These are phyloP conservation scores for Nicotiana attenuata DNA, from an alignment of 257 asterid genomes.

Conservation along the genomic window DNA sequence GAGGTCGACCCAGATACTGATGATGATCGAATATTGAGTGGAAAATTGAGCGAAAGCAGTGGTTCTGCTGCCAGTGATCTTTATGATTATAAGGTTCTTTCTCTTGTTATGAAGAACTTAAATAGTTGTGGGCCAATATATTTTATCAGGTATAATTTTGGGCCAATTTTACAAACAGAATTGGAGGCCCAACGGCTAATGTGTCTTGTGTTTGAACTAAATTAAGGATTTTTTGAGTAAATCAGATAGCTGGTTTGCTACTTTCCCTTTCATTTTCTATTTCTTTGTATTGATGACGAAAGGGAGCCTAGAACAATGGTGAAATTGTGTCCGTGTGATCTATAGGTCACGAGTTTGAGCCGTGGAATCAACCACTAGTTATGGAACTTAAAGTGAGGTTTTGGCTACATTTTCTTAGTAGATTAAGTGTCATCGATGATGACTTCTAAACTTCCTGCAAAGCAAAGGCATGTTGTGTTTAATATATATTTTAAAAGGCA, in stretches of 20 bases:
- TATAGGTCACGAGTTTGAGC: too few relatives aligned
- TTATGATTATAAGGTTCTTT: conserved; percentile 75
- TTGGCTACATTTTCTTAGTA: background rate
- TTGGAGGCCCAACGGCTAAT: too few relatives aligned
- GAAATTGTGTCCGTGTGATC: too few relatives aligned
- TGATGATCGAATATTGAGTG: conserved; percentile 77
- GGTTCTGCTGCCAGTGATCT: conserved; percentile 88
- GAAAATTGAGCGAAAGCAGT: conserved; percentile 83
- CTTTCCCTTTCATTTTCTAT: too few relatives aligned
- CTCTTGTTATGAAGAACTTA: background rate
- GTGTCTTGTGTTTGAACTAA: too few relatives aligned
- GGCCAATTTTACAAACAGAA: too few relatives aligned
- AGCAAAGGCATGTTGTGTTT: background rate
- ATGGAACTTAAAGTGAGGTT: background rate
- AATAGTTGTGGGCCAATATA: too few relatives aligned
- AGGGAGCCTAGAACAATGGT: too few relatives aligned
- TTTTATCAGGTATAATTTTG: too few relatives aligned
- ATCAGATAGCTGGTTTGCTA: too few relatives aligned
- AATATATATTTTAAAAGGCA: background rate
- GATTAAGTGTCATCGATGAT: background rate
- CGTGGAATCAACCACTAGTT: background rate
- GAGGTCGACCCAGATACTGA: conserved; percentile 73
- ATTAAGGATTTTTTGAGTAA: too few relatives aligned
- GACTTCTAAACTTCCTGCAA: background rate
- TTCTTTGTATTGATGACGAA: background rate